Percentiles rank a stretch among this genome's conserved stretches.
Evolutionary conservation across 331 rosid species (phyloP).

Genomic region (Quercus phellos): DNA sequence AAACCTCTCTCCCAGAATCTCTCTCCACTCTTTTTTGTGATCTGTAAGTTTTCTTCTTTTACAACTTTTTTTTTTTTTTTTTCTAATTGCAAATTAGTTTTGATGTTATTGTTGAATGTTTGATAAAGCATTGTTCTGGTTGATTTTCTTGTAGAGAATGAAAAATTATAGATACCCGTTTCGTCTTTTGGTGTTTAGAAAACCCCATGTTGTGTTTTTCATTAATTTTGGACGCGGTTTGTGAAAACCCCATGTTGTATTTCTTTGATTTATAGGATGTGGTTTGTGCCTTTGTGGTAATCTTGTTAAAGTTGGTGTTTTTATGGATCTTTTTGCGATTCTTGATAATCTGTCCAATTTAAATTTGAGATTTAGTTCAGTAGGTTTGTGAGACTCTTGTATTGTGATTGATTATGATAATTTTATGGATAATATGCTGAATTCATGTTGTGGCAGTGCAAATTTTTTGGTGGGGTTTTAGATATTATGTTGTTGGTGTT

Average conservation of each 20-base stretch:
- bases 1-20: too few relatives aligned
- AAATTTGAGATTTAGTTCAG: background rate
- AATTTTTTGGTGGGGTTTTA: background rate
- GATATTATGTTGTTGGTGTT: background rate
- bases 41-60: constrained; percentile 7
- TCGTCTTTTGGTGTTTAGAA: background rate
- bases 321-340: background rate
- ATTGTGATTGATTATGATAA: background rate
- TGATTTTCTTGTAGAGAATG: background rate
- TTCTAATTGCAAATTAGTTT: background rate
- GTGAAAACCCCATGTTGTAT: background rate
- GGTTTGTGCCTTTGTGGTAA: background rate
- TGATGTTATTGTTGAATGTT: background rate
- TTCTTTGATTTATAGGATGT: background rate
- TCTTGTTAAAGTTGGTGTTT: background rate
- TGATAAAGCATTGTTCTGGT: background rate
- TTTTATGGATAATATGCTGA: background rate
- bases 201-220: background rate
- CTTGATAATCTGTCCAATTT: background rate
- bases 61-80: too few relatives aligned
- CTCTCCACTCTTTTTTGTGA: too few relatives aligned
- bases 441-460: background rate
- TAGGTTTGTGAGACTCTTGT: background rate
- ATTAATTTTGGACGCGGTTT: background rate
- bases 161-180: background rate